Conservation (phyloP, 768 basidiomycete genomes). For the Pleurotus salmoneostramineus region DNA sequence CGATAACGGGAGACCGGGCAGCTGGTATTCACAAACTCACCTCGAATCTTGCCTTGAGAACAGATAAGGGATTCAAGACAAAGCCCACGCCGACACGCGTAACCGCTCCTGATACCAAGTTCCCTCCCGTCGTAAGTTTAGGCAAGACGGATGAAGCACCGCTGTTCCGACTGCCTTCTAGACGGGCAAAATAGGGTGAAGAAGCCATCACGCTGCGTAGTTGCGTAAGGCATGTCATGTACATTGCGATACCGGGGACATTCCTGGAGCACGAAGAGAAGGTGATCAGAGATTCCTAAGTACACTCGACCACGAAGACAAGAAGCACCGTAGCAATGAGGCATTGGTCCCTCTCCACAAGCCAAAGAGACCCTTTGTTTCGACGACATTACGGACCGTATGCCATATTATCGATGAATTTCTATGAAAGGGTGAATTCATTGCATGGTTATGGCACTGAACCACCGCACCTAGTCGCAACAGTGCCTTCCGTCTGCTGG, state of each 20-base stretch:
- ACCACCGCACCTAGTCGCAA: constrained; percentile 29
- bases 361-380: constrained; percentile 60
- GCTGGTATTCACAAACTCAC: constrained; percentile 32
- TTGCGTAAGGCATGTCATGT: constrained; percentile 84
- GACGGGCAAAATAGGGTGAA: constrained; percentile 61
- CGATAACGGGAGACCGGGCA: too few species aligned
- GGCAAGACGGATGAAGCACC: constrained; percentile 56
- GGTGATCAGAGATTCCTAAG: too few species aligned
- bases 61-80: constrained; percentile 83
- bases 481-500: constrained; percentile 67
- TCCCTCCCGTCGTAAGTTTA: constrained; percentile 70
- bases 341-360: constrained; percentile 89
- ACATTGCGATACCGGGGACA: constrained; percentile 89
- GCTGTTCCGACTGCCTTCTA: constrained; percentile 17
- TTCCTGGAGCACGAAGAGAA: constrained; percentile 46
- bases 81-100: constrained; percentile 80
- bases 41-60: constrained; percentile 92
- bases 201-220: constrained; percentile 74
- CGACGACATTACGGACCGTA: constrained; percentile 55
- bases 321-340: constrained; percentile 65
- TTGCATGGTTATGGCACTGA: not conserved
- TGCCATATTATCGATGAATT: constrained; percentile 40
- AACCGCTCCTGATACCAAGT: constrained; percentile 82
- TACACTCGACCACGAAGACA: too few species aligned
- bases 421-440: constrained; percentile 15